Conservation (phyloP, 805 yeast genomes). For the Tetrapisispora fleetii region DNA sequence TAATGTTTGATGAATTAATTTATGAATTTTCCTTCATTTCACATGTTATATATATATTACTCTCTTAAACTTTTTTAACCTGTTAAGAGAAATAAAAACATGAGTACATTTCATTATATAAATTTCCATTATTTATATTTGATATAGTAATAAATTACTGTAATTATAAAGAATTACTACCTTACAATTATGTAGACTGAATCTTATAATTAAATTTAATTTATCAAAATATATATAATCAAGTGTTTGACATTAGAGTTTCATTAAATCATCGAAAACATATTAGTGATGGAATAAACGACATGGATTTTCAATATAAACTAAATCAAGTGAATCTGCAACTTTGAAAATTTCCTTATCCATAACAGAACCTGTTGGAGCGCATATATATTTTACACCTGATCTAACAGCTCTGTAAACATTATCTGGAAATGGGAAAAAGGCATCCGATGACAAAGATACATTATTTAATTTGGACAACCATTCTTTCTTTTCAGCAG, state of each 20-base stretch:
- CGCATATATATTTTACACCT: constrained; percentile 95
- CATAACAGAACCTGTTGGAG: constrained; percentile 96
- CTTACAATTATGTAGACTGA: too few species aligned
- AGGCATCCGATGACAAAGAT: constrained; percentile 92
- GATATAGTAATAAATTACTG: background rate
- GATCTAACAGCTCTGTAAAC: constrained; percentile 95
- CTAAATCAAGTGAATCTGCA: constrained; percentile 83
- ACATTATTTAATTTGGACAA: constrained; percentile 68
- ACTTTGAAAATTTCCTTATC: constrained; percentile 93
- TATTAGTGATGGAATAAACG: constrained; percentile 92
- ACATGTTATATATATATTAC: too few species aligned
- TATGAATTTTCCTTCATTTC: background rate
- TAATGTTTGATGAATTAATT: constrained; percentile 11
- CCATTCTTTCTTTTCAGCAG: constrained; percentile 84
- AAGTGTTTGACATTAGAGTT: constrained; percentile 3
- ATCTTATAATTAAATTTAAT: too few species aligned
- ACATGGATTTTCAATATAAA: constrained; percentile 93
- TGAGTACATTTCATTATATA: background rate
- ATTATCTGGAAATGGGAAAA: constrained; percentile 99
- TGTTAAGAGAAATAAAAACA: too few species aligned
- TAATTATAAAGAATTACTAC: too few species aligned
- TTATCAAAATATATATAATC: background rate
- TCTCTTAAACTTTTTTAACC: too few species aligned
- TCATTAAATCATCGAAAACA: background rate
- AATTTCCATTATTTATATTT: too few species aligned